These are phyloP conservation scores for Ustilago crameri DNA, from an alignment of 1,284 basidiomycete genomes.

Conservation along the genomic window DNA sequence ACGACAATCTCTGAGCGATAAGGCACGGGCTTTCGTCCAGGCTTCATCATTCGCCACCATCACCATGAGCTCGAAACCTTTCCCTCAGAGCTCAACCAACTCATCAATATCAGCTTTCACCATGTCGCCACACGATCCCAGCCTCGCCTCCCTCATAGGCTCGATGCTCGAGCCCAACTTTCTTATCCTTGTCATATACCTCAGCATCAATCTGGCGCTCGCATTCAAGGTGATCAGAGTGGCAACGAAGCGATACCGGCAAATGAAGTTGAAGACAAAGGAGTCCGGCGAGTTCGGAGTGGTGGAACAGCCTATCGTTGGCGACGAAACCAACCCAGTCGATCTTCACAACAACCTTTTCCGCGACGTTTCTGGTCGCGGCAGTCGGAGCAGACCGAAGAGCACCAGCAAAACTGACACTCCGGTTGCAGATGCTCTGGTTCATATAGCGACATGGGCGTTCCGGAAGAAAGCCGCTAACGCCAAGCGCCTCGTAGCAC, in stretches of 20 bases:
- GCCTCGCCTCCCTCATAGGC: constrained; percentile 30
- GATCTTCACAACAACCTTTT: constrained; percentile 5
- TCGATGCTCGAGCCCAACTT: constrained; percentile 52
- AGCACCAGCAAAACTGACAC: constrained; percentile 13
- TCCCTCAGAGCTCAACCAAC: neutral
- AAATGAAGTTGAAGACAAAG: constrained; percentile 15
- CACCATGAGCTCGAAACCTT: constrained; percentile 12
- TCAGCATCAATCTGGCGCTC: constrained; percentile 37
- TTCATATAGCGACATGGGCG: constrained; percentile 35
- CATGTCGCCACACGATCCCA: constrained; percentile 25
- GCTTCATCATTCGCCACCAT: neutral
- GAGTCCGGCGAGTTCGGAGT: constrained; percentile 15
- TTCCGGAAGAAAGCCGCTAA: constrained; percentile 18
- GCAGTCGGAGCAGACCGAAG: too few species aligned
- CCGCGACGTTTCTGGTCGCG: too few species aligned
- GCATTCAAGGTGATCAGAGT: constrained; percentile 22
- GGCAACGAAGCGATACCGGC: constrained; percentile 28
- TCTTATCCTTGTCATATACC: constrained; percentile 47
- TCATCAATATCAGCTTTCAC: neutral
- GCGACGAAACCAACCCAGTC: constrained; percentile 3
- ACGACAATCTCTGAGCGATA: neutral
- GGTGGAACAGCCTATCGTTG: neutral
- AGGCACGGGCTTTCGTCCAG: neutral
- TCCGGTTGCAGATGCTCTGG: constrained; percentile 21
- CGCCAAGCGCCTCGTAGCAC: constrained; percentile 25